Evolutionary conservation across 208 protist genomes (phyloP).

Genomic region (Leishmania major): DNA sequence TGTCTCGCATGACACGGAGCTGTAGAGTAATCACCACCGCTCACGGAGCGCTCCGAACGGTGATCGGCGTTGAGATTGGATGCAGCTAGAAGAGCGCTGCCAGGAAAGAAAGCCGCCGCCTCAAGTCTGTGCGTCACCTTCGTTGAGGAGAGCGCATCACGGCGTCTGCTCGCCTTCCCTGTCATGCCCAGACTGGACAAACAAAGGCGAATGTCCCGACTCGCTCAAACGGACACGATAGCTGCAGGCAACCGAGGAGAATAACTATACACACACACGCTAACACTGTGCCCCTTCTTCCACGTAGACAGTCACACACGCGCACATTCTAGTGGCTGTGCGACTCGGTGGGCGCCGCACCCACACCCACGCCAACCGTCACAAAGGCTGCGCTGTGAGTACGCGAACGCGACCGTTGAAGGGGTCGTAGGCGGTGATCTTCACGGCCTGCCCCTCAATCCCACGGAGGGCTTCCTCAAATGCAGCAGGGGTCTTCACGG

Average conservation of each 20-base stretch:
- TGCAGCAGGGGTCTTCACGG: conserved; percentile 26
- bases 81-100: neutral
- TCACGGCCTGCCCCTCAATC: conserved; percentile 21
- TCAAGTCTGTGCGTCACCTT: neutral
- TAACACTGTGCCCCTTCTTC: neutral
- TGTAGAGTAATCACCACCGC: neutral
- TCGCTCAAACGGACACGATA: neutral
- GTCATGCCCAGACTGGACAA: neutral
- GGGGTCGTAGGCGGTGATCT: conserved; percentile 63
- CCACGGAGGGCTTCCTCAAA: conserved; percentile 37
- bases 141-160: neutral
- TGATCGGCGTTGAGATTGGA: neutral
- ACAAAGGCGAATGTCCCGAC: neutral
- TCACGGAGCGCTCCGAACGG: neutral
- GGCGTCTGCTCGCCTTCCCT: neutral
- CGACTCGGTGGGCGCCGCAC: neutral
- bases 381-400: conserved; percentile 27
- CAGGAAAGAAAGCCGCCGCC: neutral
- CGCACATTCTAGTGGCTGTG: neutral
- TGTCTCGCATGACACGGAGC: neutral
- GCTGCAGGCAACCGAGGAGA: neutral
- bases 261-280: neutral
- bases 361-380: neutral
- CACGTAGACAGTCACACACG: neutral
- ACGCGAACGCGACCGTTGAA: conserved; percentile 40